Percentiles rank a stretch among this genome's conserved stretches.
These are phyloP conservation scores for Mortierella sp. DNA, from an alignment of 371 early-diverging fungal species.

Conservation along the genomic window DNA sequence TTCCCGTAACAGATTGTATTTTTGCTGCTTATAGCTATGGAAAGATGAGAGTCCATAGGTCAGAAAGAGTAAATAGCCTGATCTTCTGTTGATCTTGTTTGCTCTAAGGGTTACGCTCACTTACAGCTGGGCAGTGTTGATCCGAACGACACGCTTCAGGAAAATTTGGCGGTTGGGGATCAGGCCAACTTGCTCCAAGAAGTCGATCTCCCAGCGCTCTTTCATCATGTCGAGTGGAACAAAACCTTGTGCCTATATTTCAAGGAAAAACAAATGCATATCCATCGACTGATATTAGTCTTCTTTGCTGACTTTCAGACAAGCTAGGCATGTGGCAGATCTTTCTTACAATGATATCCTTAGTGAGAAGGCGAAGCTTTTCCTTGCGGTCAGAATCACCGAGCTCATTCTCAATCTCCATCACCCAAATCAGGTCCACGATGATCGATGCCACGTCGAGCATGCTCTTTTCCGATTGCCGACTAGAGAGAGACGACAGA, in stretches of 20 bases:
- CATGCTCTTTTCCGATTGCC: not conserved
- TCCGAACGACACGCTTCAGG: constrained; percentile 67
- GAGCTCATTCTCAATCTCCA: constrained; percentile 31
- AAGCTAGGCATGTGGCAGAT: too few species aligned
- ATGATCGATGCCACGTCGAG: constrained; percentile 20
- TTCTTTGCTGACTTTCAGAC: not conserved
- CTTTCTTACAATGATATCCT: constrained; percentile 42
- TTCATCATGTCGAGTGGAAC: constrained; percentile 39
- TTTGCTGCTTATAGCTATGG: constrained; percentile 85
- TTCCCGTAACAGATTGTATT: constrained; percentile 91
- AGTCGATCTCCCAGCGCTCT: constrained; percentile 43
- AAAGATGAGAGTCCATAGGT: not conserved
- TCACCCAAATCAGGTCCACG: constrained; percentile 42
- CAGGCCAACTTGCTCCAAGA: constrained; percentile 65
- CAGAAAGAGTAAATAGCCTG: not conserved
- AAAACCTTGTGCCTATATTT: constrained; percentile 24
- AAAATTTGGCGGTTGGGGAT: constrained; percentile 61
- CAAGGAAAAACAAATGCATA: not conserved
- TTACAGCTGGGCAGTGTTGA: constrained; percentile 75
- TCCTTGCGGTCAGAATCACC: not conserved
- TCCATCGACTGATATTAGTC: too few species aligned
- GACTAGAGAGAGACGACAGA: constrained; percentile 4
- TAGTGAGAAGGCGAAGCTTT: constrained; percentile 14
- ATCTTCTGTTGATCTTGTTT: not conserved
- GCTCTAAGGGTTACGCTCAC: constrained; percentile 15